phyloP scores from a whole-genome alignment of 116 monocot species.

The Zostera marina region DNA sequence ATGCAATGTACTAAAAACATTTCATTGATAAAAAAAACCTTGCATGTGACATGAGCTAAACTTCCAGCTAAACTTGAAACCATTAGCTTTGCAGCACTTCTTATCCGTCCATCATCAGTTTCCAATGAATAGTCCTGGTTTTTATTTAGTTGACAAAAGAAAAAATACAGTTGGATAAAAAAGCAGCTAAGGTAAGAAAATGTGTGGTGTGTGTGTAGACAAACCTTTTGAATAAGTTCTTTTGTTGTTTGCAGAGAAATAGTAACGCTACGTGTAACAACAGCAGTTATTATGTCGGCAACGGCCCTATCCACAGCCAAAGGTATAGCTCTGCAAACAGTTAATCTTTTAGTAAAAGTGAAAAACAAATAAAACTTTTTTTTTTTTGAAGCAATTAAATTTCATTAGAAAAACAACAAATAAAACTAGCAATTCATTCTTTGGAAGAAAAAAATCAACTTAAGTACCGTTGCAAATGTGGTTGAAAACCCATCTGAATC shows the following conservation, averaged over 20 bases:
- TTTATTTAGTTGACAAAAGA: not conserved
- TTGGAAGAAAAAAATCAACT: not conserved
- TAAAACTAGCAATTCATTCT: not conserved
- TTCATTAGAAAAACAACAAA: too few relatives aligned
- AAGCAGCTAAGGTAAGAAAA: not conserved
- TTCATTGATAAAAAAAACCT: conserved; percentile 34
- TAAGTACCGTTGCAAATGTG: conserved; percentile 54
- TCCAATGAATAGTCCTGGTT: conserved; percentile 83
- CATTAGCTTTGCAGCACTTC: conserved; percentile 69
- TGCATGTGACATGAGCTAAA: conserved; percentile 97
- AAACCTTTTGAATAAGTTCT: conserved; percentile 88
- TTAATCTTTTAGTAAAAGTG: not conserved
- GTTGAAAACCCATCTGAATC: conserved; percentile 46
- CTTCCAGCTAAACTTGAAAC: conserved; percentile 86
- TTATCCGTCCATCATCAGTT: conserved; percentile 58
- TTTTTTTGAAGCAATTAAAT: too few relatives aligned
- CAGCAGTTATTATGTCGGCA: conserved; percentile 63
- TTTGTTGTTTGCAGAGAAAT: conserved; percentile 83
- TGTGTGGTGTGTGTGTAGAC: not conserved
- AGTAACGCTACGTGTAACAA: conserved; percentile 91
- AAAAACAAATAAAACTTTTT: too few relatives aligned
- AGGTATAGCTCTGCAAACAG: conserved; percentile 40
- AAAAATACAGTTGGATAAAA: not conserved
- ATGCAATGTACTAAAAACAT: too few relatives aligned
- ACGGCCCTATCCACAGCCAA: conserved; percentile 73